Evolutionary conservation across 2,329 filamentous ascomycete genomes (phyloP), one percentile per base, ranked within the genome.

Genomic region (Endoconidiophora laricicola): DNA sequence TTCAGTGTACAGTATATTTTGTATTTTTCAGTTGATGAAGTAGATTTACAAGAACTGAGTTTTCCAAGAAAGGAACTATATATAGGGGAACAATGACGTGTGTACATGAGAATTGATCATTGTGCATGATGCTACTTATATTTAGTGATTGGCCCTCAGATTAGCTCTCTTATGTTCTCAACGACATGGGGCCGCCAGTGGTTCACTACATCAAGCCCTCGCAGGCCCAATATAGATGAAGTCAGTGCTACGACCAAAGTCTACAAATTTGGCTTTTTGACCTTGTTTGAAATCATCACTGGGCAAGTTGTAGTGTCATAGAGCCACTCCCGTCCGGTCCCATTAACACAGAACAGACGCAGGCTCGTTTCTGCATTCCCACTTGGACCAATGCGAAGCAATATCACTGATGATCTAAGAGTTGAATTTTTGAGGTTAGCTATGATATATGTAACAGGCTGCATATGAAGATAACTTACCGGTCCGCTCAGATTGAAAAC

Each of bases 241-340:
- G 12, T 33, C 29, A 3, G 29, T 33, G 29, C 3, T 7, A n/a
- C 10, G 45, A 39, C 43, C 38, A 48, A 46, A 23, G 67, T 60
- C 69, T 73, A 67, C 69, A 72, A 73, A 69, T 73, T 73, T 73
- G 70, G 70, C 70, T 73, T 71, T 70, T 72, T 72, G 70, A 70
- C 67, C 58, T 61, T 67, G 26, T 50, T 49, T 46, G 48, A 60
- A 57, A 65, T 73, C 70, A 73, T 73, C 70, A 72, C 62, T 55
- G 69, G 69, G 68, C 60, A 53, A 51, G 26, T 52, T 39, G 48
- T 50, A 44, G 24, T 23, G 3, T 18, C 46, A 40, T 12, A 16
- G 46, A 38, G 29, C 43, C 43, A 18, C 10, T 29, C 36, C 20
- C 45, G 10, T 36, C 6, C 36, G 29, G n/a, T 36, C 36, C 26